Evolutionary conservation across 768 basidiomycete genomes (phyloP).

Genomic region (Macrolepiota fuliginosa): DNA sequence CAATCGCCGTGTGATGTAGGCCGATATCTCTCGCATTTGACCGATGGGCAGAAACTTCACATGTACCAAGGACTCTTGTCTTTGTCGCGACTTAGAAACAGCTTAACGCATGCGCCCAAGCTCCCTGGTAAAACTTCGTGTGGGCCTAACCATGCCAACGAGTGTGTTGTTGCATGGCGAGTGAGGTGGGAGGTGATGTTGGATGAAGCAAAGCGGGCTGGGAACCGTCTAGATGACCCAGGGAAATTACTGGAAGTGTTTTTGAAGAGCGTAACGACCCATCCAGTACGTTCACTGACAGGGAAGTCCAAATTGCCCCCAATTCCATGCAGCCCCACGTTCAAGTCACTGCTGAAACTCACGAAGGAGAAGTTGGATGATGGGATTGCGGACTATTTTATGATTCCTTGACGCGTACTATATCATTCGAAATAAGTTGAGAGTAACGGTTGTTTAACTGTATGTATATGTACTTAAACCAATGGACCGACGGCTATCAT

Average conservation of each 20-base stretch:
- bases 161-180: not conserved
- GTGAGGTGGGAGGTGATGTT: not conserved
- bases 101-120: not conserved
- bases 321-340: too few relatives aligned
- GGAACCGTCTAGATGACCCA: not conserved
- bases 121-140: not conserved
- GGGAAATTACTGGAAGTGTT: not conserved
- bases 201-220: too few relatives aligned
- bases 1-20: too few relatives aligned
- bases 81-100: not conserved
- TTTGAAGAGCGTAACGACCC: not conserved
- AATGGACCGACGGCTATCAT: too few relatives aligned
- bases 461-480: too few relatives aligned
- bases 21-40: not conserved
- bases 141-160: not conserved
- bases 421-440: too few relatives aligned
- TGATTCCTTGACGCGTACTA: too few relatives aligned
- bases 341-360: not conserved
- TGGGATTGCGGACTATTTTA: too few relatives aligned
- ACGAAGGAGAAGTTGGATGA: not conserved
- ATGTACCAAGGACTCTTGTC: not conserved
- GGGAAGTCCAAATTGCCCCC: too few relatives aligned
- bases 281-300: not conserved
- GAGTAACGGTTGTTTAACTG: too few relatives aligned
- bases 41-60: not conserved